These are phyloP conservation scores for Cornus suecica DNA, from an alignment of 148 eudicot species.

Conservation along the genomic window DNA sequence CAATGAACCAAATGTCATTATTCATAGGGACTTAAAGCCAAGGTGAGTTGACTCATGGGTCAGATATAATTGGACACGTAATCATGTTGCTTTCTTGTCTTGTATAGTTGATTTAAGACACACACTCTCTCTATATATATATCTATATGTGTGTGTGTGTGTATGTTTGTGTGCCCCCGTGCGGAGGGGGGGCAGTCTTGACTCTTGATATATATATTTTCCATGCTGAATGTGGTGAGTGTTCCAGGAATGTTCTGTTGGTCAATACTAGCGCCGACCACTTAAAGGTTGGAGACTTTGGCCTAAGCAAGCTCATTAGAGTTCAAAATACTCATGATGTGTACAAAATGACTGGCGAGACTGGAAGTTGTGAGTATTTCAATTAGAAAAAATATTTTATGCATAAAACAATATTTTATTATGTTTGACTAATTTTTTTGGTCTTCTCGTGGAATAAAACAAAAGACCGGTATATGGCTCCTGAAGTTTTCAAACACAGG, in stretches of 20 bases:
- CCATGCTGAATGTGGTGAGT: constrained; percentile 17
- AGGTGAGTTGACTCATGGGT: constrained; percentile 46
- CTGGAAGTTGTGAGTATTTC: constrained; percentile 89
- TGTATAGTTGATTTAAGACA: neutral
- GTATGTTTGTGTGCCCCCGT: neutral
- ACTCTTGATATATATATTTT: too few species aligned
- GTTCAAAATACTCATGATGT: constrained; percentile 90
- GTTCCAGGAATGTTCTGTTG: constrained; percentile 84
- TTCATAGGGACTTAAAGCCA: constrained; percentile 92
- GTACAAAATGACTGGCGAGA: constrained; percentile 97
- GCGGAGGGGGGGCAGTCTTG: too few species aligned
- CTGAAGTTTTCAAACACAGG: constrained; percentile 94
- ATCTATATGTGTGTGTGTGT: neutral
- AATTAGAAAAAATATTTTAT: neutral
- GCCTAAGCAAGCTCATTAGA: constrained; percentile 90
- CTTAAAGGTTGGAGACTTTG: constrained; percentile 98
- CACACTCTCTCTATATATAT: too few species aligned
- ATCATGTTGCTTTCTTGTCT: neutral
- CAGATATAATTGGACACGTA: neutral
- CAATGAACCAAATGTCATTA: constrained; percentile 89
- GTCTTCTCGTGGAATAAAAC: constrained; percentile 17
- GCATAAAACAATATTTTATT: constrained; percentile 8
- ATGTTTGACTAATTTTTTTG: constrained; percentile 4
- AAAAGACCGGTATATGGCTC: constrained; percentile 97
- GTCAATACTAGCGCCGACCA: constrained; percentile 96